Evolutionary conservation across 768 basidiomycete species (phyloP).

Genomic region (Auricularia sp.): DNA sequence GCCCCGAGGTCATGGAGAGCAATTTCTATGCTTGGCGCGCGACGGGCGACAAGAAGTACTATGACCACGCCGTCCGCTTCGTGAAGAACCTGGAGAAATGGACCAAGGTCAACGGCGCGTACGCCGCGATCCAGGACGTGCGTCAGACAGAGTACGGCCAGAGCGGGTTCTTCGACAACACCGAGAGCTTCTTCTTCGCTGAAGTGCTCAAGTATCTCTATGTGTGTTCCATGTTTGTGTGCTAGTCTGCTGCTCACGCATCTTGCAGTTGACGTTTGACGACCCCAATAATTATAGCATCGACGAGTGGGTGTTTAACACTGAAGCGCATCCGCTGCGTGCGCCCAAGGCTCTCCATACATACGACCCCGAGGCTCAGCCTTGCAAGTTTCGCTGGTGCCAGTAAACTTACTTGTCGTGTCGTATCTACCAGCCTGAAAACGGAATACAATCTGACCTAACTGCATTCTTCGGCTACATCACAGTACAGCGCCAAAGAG

Average conservation of each 20-base stretch:
- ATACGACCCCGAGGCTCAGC: not conserved
- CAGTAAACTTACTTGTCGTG: too few relatives aligned
- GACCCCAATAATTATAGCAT: conserved; percentile 55
- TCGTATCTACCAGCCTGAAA: too few relatives aligned
- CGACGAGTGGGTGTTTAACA: conserved; percentile 45
- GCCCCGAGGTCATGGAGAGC: conserved; percentile 71
- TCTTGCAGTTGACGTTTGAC: conserved; percentile 48
- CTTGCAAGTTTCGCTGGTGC: not conserved
- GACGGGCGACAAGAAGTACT: conserved; percentile 60
- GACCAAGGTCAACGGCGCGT: conserved; percentile 20
- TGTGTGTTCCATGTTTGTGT: conserved; percentile 3
- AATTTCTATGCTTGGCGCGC: conserved; percentile 74
- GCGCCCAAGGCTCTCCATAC: conserved; percentile 30
- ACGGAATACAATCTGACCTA: too few relatives aligned
- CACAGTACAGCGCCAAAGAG: too few relatives aligned
- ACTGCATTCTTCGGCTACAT: too few relatives aligned
- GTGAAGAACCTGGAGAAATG: conserved; percentile 16
- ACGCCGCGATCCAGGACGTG: conserved; percentile 51
- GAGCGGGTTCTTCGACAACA: conserved; percentile 37
- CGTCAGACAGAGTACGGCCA: conserved; percentile 23
- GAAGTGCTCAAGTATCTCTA: conserved; percentile 36
- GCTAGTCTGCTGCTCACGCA: not conserved
- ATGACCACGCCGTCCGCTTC: conserved; percentile 52
- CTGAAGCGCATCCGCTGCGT: conserved; percentile 59
- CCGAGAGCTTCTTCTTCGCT: conserved; percentile 62